phyloP scores from a whole-genome alignment of 2,329 filamentous ascomycete genomes.

The Lachnellula subtilissima region DNA sequence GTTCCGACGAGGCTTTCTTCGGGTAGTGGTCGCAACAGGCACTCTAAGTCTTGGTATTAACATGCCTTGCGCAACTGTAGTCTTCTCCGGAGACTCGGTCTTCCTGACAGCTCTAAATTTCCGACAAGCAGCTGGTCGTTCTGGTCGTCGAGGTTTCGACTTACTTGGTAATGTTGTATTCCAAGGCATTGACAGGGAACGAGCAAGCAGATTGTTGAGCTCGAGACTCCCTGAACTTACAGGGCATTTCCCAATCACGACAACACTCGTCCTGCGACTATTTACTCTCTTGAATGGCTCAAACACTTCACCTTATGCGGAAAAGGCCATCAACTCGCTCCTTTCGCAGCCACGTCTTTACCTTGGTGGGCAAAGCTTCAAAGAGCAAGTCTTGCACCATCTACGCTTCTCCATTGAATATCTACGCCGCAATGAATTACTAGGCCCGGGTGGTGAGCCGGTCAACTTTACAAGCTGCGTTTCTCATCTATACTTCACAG shows the following conservation, averaged over 20 bases:
- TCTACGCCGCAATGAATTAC: constrained; percentile 61
- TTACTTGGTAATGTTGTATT: constrained; percentile 78
- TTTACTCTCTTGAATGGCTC: constrained; percentile 64
- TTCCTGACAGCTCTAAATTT: constrained; percentile 73
- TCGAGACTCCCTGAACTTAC: constrained; percentile 68
- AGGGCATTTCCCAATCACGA: constrained; percentile 75
- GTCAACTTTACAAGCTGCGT: constrained; percentile 69
- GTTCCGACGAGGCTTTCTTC: constrained; percentile 67
- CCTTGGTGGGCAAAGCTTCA: constrained; percentile 63
- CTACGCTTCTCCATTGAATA: constrained; percentile 79
- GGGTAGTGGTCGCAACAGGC: constrained; percentile 69
- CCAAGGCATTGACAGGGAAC: constrained; percentile 55
- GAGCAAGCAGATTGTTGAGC: constrained; percentile 65
- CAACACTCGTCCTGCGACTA: constrained; percentile 64
- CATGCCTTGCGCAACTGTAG: constrained; percentile 78
- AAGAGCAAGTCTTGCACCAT: constrained; percentile 68
- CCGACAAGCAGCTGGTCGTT: constrained; percentile 70
- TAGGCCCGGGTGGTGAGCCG: constrained; percentile 56
- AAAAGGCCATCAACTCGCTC: constrained; percentile 58
- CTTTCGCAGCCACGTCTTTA: constrained; percentile 67
- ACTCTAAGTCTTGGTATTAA: constrained; percentile 76
- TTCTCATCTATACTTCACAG: constrained; percentile 70
- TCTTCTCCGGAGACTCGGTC: constrained; percentile 69
- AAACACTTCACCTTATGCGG: constrained; percentile 56
- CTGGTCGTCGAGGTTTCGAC: constrained; percentile 76